Percentiles rank a stretch among this genome's conserved stretches.
phyloP scores from a whole-genome alignment of 768 basidiomycete species.

The Suillus luteus region DNA sequence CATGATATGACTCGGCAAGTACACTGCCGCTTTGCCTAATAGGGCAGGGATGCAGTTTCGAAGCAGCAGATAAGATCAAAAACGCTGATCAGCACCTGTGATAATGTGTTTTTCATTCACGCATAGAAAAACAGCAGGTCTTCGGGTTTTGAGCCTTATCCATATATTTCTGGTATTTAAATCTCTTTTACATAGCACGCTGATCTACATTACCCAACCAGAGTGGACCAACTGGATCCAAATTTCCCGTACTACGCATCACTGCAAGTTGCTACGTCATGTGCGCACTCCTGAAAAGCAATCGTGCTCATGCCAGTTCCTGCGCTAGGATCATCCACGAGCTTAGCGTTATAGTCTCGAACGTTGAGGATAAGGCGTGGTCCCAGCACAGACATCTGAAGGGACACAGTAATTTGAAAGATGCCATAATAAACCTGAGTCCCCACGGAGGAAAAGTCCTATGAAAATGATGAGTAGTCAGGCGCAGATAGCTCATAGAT shows the following conservation, averaged over 20 bases:
- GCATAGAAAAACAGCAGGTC: not conserved
- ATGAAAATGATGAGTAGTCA: not conserved
- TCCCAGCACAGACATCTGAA: not conserved
- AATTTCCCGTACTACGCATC: not conserved
- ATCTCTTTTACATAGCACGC: not conserved
- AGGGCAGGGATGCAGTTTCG: conserved; percentile 12
- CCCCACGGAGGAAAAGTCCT: not conserved
- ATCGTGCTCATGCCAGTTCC: not conserved
- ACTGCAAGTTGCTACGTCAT: not conserved
- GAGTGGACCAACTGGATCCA: not conserved
- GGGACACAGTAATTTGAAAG: not conserved
- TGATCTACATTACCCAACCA: not conserved
- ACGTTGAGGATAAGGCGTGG: not conserved
- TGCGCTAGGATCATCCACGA: not conserved
- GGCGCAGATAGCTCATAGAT: not conserved
- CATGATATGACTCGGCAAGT: not conserved
- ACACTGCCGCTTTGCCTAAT: not conserved
- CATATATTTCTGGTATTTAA: not conserved
- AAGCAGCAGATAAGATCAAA: not conserved
- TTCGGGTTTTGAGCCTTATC: not conserved
- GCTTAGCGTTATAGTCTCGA: not conserved
- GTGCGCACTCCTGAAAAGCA: not conserved
- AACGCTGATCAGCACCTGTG: not conserved
- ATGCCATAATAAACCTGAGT: not conserved
- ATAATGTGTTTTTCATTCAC: not conserved